Percentiles rank a stretch among this genome's conserved stretches.
phyloP scores from a whole-genome alignment of 305 asterid species.

The Plantago lanceolata region DNA sequence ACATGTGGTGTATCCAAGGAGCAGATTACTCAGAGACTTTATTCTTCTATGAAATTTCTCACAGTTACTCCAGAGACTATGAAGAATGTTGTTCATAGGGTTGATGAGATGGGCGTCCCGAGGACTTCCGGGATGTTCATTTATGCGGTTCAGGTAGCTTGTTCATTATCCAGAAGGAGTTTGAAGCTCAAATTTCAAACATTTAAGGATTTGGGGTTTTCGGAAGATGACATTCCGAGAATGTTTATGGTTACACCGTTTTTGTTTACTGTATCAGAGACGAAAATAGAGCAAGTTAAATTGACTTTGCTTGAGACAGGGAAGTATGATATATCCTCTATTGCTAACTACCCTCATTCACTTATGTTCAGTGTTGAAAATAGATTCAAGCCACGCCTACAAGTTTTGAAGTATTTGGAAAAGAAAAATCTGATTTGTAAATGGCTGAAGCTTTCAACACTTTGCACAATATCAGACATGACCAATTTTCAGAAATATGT shows the following conservation, averaged over 20 bases:
- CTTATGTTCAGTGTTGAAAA: constrained; percentile 27
- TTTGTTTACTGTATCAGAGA: constrained; percentile 20
- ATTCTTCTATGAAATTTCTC: constrained; percentile 11
- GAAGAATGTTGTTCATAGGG: constrained; percentile 22
- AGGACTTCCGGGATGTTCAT: constrained; percentile 28
- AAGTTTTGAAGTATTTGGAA: constrained; percentile 27
- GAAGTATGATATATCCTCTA: constrained; percentile 23
- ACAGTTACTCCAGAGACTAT: constrained; percentile 21
- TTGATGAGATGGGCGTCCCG: constrained; percentile 28
- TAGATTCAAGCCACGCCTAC: constrained; percentile 29
- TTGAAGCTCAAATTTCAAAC: constrained; percentile 29
- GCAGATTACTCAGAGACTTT: neutral
- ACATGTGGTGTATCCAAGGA: constrained; percentile 21
- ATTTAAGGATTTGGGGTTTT: constrained; percentile 29
- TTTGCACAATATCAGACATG: neutral
- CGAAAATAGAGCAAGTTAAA: constrained; percentile 24
- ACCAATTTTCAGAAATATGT: constrained; percentile 13
- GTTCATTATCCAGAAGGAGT: constrained; percentile 21
- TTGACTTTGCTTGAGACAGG: constrained; percentile 25
- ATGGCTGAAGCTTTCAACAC: constrained; percentile 16
- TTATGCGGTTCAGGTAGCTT: constrained; percentile 23
- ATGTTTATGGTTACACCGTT: constrained; percentile 25
- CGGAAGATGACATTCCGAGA: constrained; percentile 24
- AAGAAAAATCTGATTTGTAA: constrained; percentile 17
- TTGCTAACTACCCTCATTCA: constrained; percentile 21